Percentiles rank a stretch among this genome's conserved stretches.
phyloP scores from a whole-genome alignment of 176 grass and related monocot species.

The Bothriochloa decipiens region DNA sequence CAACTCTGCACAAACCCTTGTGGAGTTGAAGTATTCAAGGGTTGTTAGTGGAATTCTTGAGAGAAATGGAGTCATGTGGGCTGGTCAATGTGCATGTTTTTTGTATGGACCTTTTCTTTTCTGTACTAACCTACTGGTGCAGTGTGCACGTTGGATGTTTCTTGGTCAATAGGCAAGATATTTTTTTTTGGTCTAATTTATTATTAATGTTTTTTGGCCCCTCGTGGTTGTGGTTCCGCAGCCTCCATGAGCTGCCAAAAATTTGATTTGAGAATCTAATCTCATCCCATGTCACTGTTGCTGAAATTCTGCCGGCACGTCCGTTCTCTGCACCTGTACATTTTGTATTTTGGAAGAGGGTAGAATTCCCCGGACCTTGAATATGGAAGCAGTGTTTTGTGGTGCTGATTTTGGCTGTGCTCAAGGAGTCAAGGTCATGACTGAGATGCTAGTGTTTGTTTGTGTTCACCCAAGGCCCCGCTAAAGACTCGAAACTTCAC shows the following conservation, averaged over 20 bases:
- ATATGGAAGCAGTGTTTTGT: not conserved
- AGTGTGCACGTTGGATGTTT: not conserved
- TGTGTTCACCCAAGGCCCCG: not conserved
- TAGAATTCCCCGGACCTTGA: not conserved
- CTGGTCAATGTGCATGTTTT: constrained; percentile 35
- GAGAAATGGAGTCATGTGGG: not conserved
- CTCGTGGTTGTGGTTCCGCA: constrained; percentile 12
- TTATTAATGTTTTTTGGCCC: not conserved
- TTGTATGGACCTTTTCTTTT: not conserved
- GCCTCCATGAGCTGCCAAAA: not conserved
- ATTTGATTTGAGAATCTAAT: not conserved
- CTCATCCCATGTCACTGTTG: too few species aligned
- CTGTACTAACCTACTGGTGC: not conserved
- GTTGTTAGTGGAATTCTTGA: constrained; percentile 12
- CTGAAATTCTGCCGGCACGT: constrained; percentile 12
- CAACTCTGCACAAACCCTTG: constrained; percentile 11
- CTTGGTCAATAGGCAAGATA: constrained; percentile 28
- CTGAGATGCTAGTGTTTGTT: not conserved
- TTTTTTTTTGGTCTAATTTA: not conserved
- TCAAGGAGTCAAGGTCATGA: not conserved
- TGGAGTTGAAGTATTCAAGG: constrained; percentile 14
- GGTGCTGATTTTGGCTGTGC: not conserved
- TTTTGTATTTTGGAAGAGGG: not conserved
- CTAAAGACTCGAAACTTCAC: too few species aligned
- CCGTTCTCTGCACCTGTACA: not conserved